Evolutionary conservation across 495 filamentous ascomycete species (phyloP), one percentile per base, ranked within the genome.

Genomic region (Oleoguttula mirabilis): DNA sequence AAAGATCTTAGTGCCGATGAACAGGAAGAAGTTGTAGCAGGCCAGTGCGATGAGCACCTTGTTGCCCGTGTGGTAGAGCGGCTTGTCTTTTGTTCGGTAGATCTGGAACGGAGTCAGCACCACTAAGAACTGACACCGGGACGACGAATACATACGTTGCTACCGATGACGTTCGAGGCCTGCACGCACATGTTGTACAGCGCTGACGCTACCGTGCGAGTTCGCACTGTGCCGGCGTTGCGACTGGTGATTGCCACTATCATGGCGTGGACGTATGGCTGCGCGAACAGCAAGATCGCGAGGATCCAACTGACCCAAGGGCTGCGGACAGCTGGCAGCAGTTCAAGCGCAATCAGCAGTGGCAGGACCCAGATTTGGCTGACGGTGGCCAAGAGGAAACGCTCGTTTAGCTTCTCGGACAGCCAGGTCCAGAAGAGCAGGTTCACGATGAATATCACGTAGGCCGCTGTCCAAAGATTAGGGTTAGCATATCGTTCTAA

Each of bases 351-450:
- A 24, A 77, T 56, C 7, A 80, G 47, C 25, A 73, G 58, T 0
- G 76, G 75, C 1, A 82, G 53, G 0, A 62, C 60, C 71, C 72
- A 82, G 30, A 81, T 52, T 20, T 73, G 68, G 21, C 70, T 66
- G 27, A 73, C 25, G 16, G 69, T 43, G 5, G 61, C 60, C 41
- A 73, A 55, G 30, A 72, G 50, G 41, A 72, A 66, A 23, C 75
- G 66, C 33, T 77, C 62, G 36, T 79, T 71, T 3, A 75, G 47
- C 39, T 63, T 66, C 33, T 79, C 76, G 0, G 75, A 76, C 2
- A 81, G 16, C 46, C 68, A 75, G 1, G 76, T 80, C 58, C 65
- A 66, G 51, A 64, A 60, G 0, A 74, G 46, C 4, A 74, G 58
- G 40, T 57, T 84, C 32, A 57, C n/a, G 37, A 60, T 62, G 43